Evolutionary conservation across 2,329 filamentous ascomycete species (phyloP), one percentile per base, ranked within the genome.

Genomic region (Bipolaris gigantea): DNA sequence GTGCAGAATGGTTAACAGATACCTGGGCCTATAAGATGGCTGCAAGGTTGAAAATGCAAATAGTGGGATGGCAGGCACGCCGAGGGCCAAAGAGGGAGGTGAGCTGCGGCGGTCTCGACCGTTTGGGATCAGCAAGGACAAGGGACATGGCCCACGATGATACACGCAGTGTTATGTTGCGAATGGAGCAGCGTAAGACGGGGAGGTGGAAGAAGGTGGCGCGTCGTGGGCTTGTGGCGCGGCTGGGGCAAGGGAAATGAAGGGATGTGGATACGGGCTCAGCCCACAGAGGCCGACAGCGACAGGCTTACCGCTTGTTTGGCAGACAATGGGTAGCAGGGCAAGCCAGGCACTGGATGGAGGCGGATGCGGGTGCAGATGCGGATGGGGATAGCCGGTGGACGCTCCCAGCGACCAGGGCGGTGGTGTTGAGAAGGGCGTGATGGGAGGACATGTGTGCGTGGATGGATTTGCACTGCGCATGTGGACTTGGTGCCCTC

Each of bases 181-280:
- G 27, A 30, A 30, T 30, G 27, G 25, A 8, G 13, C 27, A 23
- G 15, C 33, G 25, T 19, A 27, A 35, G 35, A 25, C 15, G 27
- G 8, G n/a, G 34, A 40, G 40, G 44, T 21, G 34, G 23, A 21
- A 39, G 38, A 50, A 18, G 38, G 42, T 44, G 33, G 34, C 34
- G 36, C 25, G 30, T 25, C 33, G 32, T 41, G 25, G 21, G 45
- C 27, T 30, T 30, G 27, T 30, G 42, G 23, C 44, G 39, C 50
- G 51, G 51, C 32, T 39, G 46, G 23, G 35, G 35, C 9, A n/a
- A 34, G 38, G 41, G 52, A 55, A 55, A 55, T 55, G 52, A 55
- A 51, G 45, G 52, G 52, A 30, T 13, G 52, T 41, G 41, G 41
- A 38, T 46, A 36, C 52, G 52, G 41, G 40, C 19, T 21, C 39